A percentile compares a stretch with the other conserved stretches of the same genome.
Conservation (phyloP, 169 alveolate species). For the Babesia caballi region DNA sequence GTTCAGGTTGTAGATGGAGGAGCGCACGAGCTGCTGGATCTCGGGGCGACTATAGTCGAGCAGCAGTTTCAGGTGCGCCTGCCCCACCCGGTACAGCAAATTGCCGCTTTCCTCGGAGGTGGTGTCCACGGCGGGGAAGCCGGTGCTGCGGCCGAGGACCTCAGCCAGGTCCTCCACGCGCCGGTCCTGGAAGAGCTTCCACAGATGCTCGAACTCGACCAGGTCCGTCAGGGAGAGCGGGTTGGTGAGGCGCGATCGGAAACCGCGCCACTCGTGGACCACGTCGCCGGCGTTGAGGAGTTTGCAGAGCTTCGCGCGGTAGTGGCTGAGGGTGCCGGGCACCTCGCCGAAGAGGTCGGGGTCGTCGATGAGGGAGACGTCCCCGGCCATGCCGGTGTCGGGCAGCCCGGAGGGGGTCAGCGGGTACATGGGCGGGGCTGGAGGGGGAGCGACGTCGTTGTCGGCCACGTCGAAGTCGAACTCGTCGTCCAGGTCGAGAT, state of each 20-base stretch:
- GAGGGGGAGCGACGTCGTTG: neutral
- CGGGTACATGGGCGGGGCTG: neutral
- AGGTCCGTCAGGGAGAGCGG: slow-evolving; percentile 28
- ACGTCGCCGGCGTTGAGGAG: slow-evolving; percentile 16
- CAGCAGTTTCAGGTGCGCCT: slow-evolving; percentile 51
- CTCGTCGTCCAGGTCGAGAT: slow-evolving; percentile 36
- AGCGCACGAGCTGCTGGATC: slow-evolving; percentile 11
- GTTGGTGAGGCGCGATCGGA: slow-evolving; percentile 7
- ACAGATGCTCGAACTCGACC: slow-evolving; percentile 57
- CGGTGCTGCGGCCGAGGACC: neutral
- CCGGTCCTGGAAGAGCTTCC: slow-evolving; percentile 25
- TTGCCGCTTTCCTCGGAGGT: neutral
- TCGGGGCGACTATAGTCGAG: slow-evolving; percentile 27
- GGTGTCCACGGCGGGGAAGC: neutral
- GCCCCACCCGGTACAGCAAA: slow-evolving; percentile 19
- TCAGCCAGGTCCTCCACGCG: slow-evolving; percentile 14
- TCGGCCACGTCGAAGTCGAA: slow-evolving; percentile 42
- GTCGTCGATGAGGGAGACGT: slow-evolving; percentile 4
- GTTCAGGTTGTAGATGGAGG: slow-evolving; percentile 54
- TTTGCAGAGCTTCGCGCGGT: slow-evolving; percentile 10
- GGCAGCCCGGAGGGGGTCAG: neutral
- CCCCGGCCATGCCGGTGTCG: neutral
- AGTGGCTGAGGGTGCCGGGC: slow-evolving; percentile 27
- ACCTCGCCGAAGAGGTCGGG: slow-evolving; percentile 41
- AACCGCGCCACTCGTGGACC: slow-evolving; percentile 45